Evolutionary conservation across 2,329 filamentous ascomycete species (phyloP), one percentile per base, ranked within the genome.

Genomic region (Ceratocystis ficicola): DNA sequence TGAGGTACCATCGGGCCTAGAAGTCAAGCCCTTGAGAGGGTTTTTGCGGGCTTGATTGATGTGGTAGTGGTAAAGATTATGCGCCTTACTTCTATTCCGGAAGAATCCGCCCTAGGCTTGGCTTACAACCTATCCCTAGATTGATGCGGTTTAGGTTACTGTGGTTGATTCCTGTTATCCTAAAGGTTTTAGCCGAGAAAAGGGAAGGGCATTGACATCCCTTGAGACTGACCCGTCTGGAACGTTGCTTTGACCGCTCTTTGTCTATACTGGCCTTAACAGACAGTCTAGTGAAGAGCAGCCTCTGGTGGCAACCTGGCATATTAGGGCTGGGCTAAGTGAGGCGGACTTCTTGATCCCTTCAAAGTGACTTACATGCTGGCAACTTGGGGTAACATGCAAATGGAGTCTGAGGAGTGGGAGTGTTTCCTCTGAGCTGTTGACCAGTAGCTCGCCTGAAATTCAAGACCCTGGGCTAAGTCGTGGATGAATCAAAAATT

Each of bases 201-300:
- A n/a, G 15, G 5, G 10, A 30, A n/a, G 32, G 15, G n/a, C 52
- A 57, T 57, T 15, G 3, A 15, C 3, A 30, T 32, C 52, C 52
- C 28, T 57, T 15, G 15, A 0, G 28, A 6, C 10, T 30, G 7
- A 2, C 1, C 3, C 10, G 17, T n/a, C 17, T n/a, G 46, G 20
- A 48, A 48, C 46, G 17, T 10, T n/a, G 7, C 20, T 15, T 57
- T 57, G 52, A 57, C 52, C 52, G 52, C 52, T 57, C 52, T 57
- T 57, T 57, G 2, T 28, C 52, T 17, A 12, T n/a, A 2, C 8
- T 5, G n/a, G 20, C 1, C 20, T 25, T 1, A 12, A 41, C 10
- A 41, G 8, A 41, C 36, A 3, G 36, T 41, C 36, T 15, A 15
- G 10, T 15, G 48, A 0, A 8, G 5, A 5, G 20, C 7, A 8